Evolutionary conservation across 1,284 basidiomycete species (phyloP).

Genomic region (Rhodotorula glutinis): DNA sequence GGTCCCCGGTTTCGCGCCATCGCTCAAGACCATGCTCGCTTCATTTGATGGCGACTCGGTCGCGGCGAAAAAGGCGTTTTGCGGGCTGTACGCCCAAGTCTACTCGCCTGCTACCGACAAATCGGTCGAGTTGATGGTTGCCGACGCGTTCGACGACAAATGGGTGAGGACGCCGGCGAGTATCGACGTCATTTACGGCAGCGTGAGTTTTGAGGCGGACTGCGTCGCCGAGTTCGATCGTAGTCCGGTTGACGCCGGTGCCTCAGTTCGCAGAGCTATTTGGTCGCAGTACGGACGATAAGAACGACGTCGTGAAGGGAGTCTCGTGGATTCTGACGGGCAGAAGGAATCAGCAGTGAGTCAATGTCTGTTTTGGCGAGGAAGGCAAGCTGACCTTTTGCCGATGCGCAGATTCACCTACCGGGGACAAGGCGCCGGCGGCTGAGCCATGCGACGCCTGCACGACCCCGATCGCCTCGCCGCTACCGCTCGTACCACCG

Average conservation of each 20-base stretch:
- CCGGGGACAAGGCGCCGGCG: no score
- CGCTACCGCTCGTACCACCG: not conserved
- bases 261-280: slow-evolving; percentile 24
- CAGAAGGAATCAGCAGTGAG: slow-evolving; percentile 13
- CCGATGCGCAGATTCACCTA: no score
- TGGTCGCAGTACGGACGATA: slow-evolving; percentile 23
- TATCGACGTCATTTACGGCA: slow-evolving; percentile 30
- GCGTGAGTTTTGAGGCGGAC: slow-evolving; percentile 5
- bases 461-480: no score
- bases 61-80: slow-evolving; percentile 28
- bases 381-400: no score
- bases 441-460: no score
- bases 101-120: slow-evolving; percentile 18
- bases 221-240: no score
- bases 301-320: slow-evolving; percentile 31
- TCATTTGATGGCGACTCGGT: slow-evolving; percentile 23
- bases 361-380: no score
- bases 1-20: slow-evolving; percentile 30
- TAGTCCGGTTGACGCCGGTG: no score
- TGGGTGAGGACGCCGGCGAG: slow-evolving; percentile 32
- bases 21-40: slow-evolving; percentile 28
- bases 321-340: slow-evolving; percentile 33
- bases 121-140: slow-evolving; percentile 7
- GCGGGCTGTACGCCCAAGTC: slow-evolving; percentile 29
- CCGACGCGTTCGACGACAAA: slow-evolving; percentile 32